Evolutionary conservation across 1,139 yeast species (phyloP), one percentile per base, ranked within the genome.

Genomic region (Suhomyces wounanorum): DNA sequence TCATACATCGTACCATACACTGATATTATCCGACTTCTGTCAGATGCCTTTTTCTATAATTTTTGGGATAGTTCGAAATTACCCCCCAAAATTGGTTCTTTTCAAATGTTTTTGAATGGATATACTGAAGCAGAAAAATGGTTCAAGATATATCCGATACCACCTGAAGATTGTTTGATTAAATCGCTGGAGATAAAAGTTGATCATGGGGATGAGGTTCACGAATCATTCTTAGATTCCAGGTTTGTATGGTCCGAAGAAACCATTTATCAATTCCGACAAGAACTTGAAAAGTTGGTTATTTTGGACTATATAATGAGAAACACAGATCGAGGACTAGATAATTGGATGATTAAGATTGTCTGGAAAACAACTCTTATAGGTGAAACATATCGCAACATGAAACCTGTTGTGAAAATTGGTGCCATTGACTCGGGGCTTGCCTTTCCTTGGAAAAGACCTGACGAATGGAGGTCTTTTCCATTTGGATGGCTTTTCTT

Each of bases 391-490:
- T 39, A 44, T 48, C 31, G 45, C 16, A 35, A 16, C 3, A 41
- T 59, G 50, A 57, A 56, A 26, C 86, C 87, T 0, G 54, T 52
- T 0, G 56, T 87, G n/a, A 75, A 70, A 47, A 73, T 87, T 18
- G 91, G 90, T 2, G 94, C 94, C 0, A 87, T 87, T 47, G 94
- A 87, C 60, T 85, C 89, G 3, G 92, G 92, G 0, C 70, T 87
- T 30, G 79, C 92, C 0, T 86, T 85, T 59, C 94, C 94, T 4
- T 87, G 92, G 92, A 87, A 87, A 59, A 89, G 85, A 57, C 94
- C 94, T 0, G 89, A 87, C 63, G 91, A 85, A 60, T 86, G 92
- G 91, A 69, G 94, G 49, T 84, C 89, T 1, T 87, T 85, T 58
- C 94, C 94, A 0, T 87, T 81, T 67, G 94, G 94, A 0, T 87